Evolutionary conservation across 2,329 filamentous ascomycete species (phyloP).

Genomic region (Ophiosphaerella korrae): DNA sequence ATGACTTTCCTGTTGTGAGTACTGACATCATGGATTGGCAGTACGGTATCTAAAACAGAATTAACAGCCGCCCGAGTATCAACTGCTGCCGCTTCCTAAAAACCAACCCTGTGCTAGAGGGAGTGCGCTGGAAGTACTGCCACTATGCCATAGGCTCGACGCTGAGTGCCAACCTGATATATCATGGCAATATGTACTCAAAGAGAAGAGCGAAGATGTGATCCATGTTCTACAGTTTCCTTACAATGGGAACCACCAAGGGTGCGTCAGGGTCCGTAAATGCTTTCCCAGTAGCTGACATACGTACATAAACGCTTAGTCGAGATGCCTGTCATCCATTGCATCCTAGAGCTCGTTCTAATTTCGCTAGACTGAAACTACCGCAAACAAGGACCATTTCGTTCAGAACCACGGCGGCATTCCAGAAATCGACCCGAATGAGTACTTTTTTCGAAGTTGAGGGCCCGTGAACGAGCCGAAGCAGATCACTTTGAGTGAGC

Average conservation of each 20-base stretch:
- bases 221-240: conserved; percentile 55
- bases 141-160: conserved; percentile 51
- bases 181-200: conserved; percentile 53
- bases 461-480: conserved; percentile 64
- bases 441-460: conserved; percentile 61
- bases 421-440: conserved; percentile 64
- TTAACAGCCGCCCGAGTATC: conserved; percentile 49
- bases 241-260: conserved; percentile 55
- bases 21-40: background rate
- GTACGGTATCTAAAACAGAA: conserved; percentile 1
- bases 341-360: conserved; percentile 5
- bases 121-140: conserved; percentile 55
- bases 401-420: conserved; percentile 75
- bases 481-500: conserved; percentile 62
- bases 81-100: conserved; percentile 50
- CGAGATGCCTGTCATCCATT: conserved; percentile 32
- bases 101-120: conserved; percentile 52
- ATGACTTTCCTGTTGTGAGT: conserved; percentile 54
- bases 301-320: conserved; percentile 56
- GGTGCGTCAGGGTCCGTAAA: conserved; percentile 13
- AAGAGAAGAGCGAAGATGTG: conserved; percentile 55
- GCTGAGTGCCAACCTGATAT: conserved; percentile 56
- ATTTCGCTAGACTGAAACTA: conserved; percentile 56
- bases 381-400: conserved; percentile 67
- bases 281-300: conserved; percentile 11